phyloP scores from a whole-genome alignment of 306 rosid genomes.

The barrel medic (Medicago truncatula) region MtrunA17r5.0-ANR NC_053047.1:31809501-31810000 shows the following conservation, averaged over 20 bases:
- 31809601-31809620: slow-evolving; percentile 39
- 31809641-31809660: slow-evolving; percentile 63
- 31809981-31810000: slow-evolving; percentile 46
- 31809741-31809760: slow-evolving; percentile 47
- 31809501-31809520: too few relatives aligned
- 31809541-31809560: not conserved
- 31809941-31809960: slow-evolving; percentile 39
- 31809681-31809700: slow-evolving; percentile 90
- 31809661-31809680: slow-evolving; percentile 74
- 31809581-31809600: not conserved
- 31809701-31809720: slow-evolving; percentile 98
- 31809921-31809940: slow-evolving; percentile 39
- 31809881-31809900: slow-evolving; percentile 43
- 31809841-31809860: slow-evolving; percentile 96
- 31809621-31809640: slow-evolving; percentile 67
- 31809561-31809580: not conserved
- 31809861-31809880: slow-evolving; percentile 57
- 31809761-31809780: slow-evolving; percentile 6
- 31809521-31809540: too few relatives aligned
- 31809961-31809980: slow-evolving; percentile 35
- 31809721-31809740: slow-evolving; percentile 93
- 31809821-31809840: slow-evolving; percentile 54
- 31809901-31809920: slow-evolving; percentile 53
- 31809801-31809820: slow-evolving; percentile 3
- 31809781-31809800: not conserved